Evolutionary conservation across 2,329 filamentous ascomycete species (phyloP).

Genomic region (Penicillium vulpinum): DNA sequence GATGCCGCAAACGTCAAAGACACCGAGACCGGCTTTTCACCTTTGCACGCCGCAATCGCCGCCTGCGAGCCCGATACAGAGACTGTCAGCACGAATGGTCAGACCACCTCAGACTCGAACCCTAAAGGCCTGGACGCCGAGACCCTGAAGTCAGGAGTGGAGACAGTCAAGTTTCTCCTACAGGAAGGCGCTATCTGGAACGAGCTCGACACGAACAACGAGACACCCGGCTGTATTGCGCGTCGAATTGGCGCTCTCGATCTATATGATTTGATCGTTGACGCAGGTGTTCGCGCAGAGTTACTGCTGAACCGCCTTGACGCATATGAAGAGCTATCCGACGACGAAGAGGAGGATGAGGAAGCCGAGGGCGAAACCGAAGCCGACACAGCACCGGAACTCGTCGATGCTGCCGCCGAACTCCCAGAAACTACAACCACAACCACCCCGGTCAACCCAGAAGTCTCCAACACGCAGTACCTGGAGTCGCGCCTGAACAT

Average conservation of each 20-base stretch:
- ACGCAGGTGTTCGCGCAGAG: slow-evolving; percentile 88
- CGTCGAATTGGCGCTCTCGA: slow-evolving; percentile 64
- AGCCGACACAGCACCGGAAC: slow-evolving; percentile 21
- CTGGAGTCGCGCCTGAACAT: slow-evolving; percentile 67
- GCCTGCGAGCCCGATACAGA: slow-evolving; percentile 56
- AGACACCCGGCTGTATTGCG: slow-evolving; percentile 90
- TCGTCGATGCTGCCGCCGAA: slow-evolving; percentile 24
- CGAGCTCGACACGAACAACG: slow-evolving; percentile 79
- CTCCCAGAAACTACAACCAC: slow-evolving; percentile 8
- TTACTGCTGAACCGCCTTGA: slow-evolving; percentile 79
- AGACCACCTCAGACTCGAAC: neutral
- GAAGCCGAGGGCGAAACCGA: slow-evolving; percentile 13
- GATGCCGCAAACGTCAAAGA: slow-evolving; percentile 76
- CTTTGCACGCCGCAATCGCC: slow-evolving; percentile 88
- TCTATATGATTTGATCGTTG: slow-evolving; percentile 80
- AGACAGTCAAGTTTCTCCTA: slow-evolving; percentile 69
- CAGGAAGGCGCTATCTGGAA: slow-evolving; percentile 96
- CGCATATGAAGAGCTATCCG: slow-evolving; percentile 69
- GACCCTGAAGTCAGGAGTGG: slow-evolving; percentile 5
- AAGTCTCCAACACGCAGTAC: slow-evolving; percentile 66
- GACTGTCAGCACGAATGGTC: slow-evolving; percentile 11
- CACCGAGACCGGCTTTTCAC: slow-evolving; percentile 78
- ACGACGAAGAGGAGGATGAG: slow-evolving; percentile 37
- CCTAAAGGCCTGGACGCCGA: slow-evolving; percentile 57
- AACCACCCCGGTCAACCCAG: slow-evolving; percentile 24